Evolutionary conservation across 148 eudicot species (phyloP), one percentile per base, ranked within the genome.

Genomic region (Limonium bicolor): DNA sequence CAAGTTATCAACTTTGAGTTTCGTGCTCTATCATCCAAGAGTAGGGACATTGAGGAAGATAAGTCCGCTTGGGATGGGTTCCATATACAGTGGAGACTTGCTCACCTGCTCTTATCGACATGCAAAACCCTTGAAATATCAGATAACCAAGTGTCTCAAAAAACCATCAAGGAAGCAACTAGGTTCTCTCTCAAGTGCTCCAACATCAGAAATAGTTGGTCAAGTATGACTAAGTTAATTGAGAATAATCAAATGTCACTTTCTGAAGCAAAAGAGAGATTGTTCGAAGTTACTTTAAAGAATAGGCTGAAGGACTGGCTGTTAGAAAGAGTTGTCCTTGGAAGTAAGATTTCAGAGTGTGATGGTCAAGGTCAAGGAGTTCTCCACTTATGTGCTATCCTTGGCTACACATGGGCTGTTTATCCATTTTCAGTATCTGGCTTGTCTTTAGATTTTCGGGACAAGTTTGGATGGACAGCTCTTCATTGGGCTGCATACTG

Each of bases 401-500:
- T 86, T 35, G 88, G 68, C 59, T 86, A 82, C 51, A 68, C 79
- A 7, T 86, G 96, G 96, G 94, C 82, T 21, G 71, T 86, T 29
- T 60, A 63, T 65, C 94, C 77, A 12, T 78, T 50, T 69, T 54
- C 80, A 8, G 63, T 41, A 47, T 78, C 85, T 37, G 77, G 94
- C 20, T 49, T 86, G 50, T 78, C 96, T 13, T 63, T 86, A 66
- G 94, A 86, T 69, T 86, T 70, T 53, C 73, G 96, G 21, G 96
- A 86, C 62, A 86, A 78, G 61, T 55, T 31, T 64, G 94, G 96
- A 48, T 86, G 96, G 96, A 82, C 96, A 5, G 93, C 94, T 56
- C 75, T 86, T 65, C 96, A 86, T 56, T 86, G 96, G 96, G 88
- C 94, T 70, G 93, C 96, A 52, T 73, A 70, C 49, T 73, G 31